These are phyloP conservation scores for Lepidium didymum DNA, from an alignment of 345 rosid species.

Conservation along the genomic window DNA sequence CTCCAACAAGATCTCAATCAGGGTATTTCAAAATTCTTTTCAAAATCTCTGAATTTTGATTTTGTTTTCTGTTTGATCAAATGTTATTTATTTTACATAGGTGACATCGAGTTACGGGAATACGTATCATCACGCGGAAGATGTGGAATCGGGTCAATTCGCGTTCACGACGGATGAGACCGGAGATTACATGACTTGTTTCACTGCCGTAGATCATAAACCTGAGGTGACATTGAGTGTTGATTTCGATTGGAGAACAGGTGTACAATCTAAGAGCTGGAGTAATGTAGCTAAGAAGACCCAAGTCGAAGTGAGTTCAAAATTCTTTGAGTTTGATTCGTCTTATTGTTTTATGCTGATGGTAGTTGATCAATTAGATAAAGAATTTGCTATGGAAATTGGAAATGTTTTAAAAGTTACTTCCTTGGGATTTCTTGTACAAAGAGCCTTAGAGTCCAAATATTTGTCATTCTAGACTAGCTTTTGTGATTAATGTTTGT, in stretches of 20 bases:
- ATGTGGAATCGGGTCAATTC: slow-evolving; percentile 69
- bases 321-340: background rate
- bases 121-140: slow-evolving; percentile 58
- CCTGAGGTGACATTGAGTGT: slow-evolving; percentile 47
- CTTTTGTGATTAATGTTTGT: background rate
- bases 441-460: background rate
- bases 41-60: background rate
- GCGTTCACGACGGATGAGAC: slow-evolving; percentile 78
- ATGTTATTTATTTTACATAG: slow-evolving; percentile 24
- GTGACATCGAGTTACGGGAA: slow-evolving; percentile 78
- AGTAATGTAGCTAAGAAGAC: slow-evolving; percentile 81
- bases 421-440: background rate
- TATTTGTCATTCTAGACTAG: too few relatives aligned
- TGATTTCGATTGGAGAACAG: slow-evolving; percentile 89
- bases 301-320: slow-evolving; percentile 63
- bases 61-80: background rate
- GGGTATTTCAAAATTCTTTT: slow-evolving; percentile 30
- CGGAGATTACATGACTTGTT: slow-evolving; percentile 85
- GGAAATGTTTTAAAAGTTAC: background rate
- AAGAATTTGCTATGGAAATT: background rate
- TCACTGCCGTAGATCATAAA: slow-evolving; percentile 53
- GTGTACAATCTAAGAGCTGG: slow-evolving; percentile 81
- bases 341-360: background rate
- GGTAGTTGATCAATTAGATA: background rate
- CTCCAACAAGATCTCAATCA: slow-evolving; percentile 63